Base-by-base conservation (phyloP, 2,329 filamentous ascomycete genomes). In the Monosporascus sp. region DNA sequence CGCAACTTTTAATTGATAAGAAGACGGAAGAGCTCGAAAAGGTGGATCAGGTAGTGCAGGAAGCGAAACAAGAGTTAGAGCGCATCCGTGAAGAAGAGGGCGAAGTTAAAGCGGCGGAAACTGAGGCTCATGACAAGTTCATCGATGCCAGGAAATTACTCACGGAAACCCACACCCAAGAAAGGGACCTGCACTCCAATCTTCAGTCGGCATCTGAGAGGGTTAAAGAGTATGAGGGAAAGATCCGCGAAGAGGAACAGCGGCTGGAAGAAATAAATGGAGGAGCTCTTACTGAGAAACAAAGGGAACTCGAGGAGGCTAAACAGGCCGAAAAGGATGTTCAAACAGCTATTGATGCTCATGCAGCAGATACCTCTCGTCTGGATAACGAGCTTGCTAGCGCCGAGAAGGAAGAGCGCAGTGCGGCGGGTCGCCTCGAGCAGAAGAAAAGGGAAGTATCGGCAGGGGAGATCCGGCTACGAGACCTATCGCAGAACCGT, bases 241-340 rank as follows among this genome's bases (percentile, higher is more conserved):
- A 78, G 47, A 83, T 86, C 49, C 63, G 66, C 3, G 74, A 77
- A 4, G 86, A 90, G 65, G 75, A 81, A 59, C 68, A 73, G 48
- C 84, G 86, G 4, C 77, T 96, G 7, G 78, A 82, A 44, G 80
- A 84, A 45, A 80, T 83, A 2, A 86, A 88, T 61, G 90, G 91
- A 38, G 88, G 87, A 26, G 82, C 82, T 24, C 83, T 88, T 63
- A 76, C 81, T 8, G 75, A 79, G 57, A 90, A 85, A 63, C 70
- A 82, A 37, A 72, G 74, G 19, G 78, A 86, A 62, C 75, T 88
- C 3, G 76, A 84, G 22, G 73, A 82, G 19, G 83, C 84, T 14
- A 81, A 84, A 61, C 65, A 76, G 24, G 70, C 71, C 47, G 73
- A 76, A 6, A 66, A 73, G 31, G 69, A 76, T 36, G 77, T 82